Base-by-base conservation (phyloP, 345 rosid species). In the Citrus medica region DNA sequence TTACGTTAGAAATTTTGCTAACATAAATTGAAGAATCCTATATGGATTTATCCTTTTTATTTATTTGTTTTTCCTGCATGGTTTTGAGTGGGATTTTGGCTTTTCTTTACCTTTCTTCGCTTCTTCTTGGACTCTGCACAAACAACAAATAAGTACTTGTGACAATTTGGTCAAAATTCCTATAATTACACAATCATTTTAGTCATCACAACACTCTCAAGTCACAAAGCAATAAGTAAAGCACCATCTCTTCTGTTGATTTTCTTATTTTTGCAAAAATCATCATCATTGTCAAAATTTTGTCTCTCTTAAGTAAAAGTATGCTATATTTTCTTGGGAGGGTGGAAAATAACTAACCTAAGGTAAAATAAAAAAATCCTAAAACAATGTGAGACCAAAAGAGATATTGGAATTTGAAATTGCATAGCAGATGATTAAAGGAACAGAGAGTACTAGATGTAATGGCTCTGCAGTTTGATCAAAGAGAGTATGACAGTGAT, bases 1-100 rank as follows among this genome's bases (percentile, higher is more conserved):
- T 74, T 76, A 77, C 79, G 68, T 72, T 81, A 42, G 59, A 24
- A 53, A 30, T 68, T 67, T 79, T 77, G 48, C 68, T 48, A 80
- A 65, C 76, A 73, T 53, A 62, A 76, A 75, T 74, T 42, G 25
- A 69, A 75, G 83, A 78, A 82, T 75, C 81, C 77, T 59, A 67
- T 9, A 21, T 69, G 71, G 22, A 35, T 74, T 53, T 53, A 53
- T 53, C 22, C 51, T 46, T 46, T 46, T 10, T 42, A 42, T 42
- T 53, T 53, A 40, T 40, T 40, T 40, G 46, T 53, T 19, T 53
- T 42, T 33, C 10, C 61, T 81, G 93, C 93, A 83, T 90, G 87
- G 86, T 81, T 84, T 86, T 89, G 82, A 82, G 93, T 85, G 90
- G 73, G 61, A 73, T 80, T 90, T 88, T 86, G 90, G 85, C 88